Conservation (phyloP, 228 moss, liverwort and hornwort species). For the Sphagnum fallax region DNA sequence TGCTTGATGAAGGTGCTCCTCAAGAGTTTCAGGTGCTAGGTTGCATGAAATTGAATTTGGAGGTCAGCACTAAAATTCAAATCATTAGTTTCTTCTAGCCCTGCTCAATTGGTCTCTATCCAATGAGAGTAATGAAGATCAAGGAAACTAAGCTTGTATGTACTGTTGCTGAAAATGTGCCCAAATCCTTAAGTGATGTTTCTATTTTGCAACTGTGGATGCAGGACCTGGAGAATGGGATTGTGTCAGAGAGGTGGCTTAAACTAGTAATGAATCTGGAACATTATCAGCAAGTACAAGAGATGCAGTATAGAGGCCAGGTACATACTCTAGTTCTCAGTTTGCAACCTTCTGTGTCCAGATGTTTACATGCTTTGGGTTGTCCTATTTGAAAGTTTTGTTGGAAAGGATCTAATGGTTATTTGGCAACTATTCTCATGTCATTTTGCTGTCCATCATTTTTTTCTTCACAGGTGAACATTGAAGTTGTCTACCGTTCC, state of each 20-base stretch:
- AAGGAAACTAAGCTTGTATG: no score
- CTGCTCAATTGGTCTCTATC: no score
- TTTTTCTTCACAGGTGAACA: slow-evolving; percentile 41
- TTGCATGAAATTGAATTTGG: slow-evolving; percentile 67
- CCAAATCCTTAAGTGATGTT: neutral
- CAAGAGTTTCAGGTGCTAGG: slow-evolving; percentile 73
- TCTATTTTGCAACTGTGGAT: slow-evolving; percentile 1
- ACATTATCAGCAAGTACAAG: slow-evolving; percentile 25
- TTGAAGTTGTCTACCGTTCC: slow-evolving; percentile 76
- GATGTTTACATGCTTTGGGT: no score
- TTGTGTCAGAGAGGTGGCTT: slow-evolving; percentile 66
- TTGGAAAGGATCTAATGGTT: no score
- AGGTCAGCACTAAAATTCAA: slow-evolving; percentile 13
- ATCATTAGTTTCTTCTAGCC: no score
- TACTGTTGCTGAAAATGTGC: no score
- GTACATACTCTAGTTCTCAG: slow-evolving; percentile 18
- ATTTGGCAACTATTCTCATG: no score
- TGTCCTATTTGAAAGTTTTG: no score
- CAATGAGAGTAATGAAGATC: no score
- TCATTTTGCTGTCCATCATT: no score
- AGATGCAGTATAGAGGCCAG: slow-evolving; percentile 80
- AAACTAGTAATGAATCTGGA: slow-evolving; percentile 51
- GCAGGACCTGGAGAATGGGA: slow-evolving; percentile 59
- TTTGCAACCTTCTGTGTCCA: neutral
- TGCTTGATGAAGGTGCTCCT: slow-evolving; percentile 64